Evolutionary conservation across 1,284 basidiomycete genomes (phyloP).

Genomic region (Ustilago shanxiensis): DNA sequence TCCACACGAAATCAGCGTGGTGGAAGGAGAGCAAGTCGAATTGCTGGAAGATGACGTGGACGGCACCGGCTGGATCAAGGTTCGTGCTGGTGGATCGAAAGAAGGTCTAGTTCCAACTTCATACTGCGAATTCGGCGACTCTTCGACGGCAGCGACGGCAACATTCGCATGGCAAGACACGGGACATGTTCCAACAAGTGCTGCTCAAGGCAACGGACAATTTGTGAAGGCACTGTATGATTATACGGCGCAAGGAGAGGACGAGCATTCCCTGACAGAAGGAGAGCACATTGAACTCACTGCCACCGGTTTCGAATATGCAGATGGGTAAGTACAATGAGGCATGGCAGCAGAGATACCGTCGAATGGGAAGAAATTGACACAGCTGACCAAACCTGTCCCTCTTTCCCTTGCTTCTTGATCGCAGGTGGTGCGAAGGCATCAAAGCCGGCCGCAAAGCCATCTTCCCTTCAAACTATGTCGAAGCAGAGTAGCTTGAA

Average conservation of each 20-base stretch:
- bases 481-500: constrained; percentile 17
- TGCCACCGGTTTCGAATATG: constrained; percentile 40
- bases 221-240: constrained; percentile 55
- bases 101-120: constrained; percentile 56
- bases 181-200: not conserved
- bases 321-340: constrained; percentile 41
- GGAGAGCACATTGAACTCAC: constrained; percentile 52
- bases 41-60: constrained; percentile 57
- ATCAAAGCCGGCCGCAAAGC: constrained; percentile 39
- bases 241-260: constrained; percentile 48
- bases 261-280: constrained; percentile 38
- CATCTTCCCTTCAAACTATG: constrained; percentile 55
- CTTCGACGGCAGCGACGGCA: not conserved
- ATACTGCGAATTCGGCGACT: constrained; percentile 38
- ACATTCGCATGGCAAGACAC: constrained; percentile 6
- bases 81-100: constrained; percentile 14
- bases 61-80: constrained; percentile 55
- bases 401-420: not conserved
- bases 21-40: constrained; percentile 47
- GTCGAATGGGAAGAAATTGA: not conserved
- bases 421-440: constrained; percentile 45
- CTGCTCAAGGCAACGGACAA: constrained; percentile 29
- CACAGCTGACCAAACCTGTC: constrained; percentile 4
- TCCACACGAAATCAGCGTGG: constrained; percentile 53
- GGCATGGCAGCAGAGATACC: not conserved